Evolutionary conservation across 805 yeast genomes (phyloP), one percentile per base, ranked within the genome.

Genomic region (Teunomyces funiuensis): DNA sequence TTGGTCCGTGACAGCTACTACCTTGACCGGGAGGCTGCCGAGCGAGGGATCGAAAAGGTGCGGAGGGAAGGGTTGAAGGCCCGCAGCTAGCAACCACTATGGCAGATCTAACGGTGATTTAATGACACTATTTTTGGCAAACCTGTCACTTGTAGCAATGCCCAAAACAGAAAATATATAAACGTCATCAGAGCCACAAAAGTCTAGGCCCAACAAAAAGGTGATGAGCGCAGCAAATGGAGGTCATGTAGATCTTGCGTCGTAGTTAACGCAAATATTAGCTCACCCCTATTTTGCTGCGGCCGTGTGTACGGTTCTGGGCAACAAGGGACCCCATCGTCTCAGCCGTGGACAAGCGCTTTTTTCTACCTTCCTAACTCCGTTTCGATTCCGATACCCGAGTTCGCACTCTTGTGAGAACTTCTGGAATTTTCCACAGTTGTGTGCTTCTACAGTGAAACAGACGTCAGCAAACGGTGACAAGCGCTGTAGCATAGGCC

Each of bases 1-100:
- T 46, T 62, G 34, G 41, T 54, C 5, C 56, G 54, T 31, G 58
- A 57, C 25, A 61, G 60, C 47, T 66, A 70, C 46, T 70, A 70
- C 47, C 55, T 70, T 40, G 74, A 70, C 49, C 54, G 63, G 41
- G 73, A 66, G 42, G 52, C 63, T 43, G 76, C 76, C 2, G 49
- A 57, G 36, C 49, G 51, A 46, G 67, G 71, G 1, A 69, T 70
- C n/a, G 66, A 55, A 28, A 63, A 60, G 47, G 69, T 61, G 4
- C 50, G 51, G 19, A 58, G 57, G 29, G 63, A 61, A 47, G 64
- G 64, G 11, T 31, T 46, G 39, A 30, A 36, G 43, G 33, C 20
- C n/a, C 27, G 39, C 5, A 15, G n/a, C 16, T 31, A 30, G n/a
- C n/a, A n/a, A n/a, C n/a, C n/a, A 19, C 39, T 37, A 7, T 22